Evolutionary conservation across 2,329 filamentous ascomycete genomes (phyloP).

Genomic region (Diaporthe amygdali): DNA sequence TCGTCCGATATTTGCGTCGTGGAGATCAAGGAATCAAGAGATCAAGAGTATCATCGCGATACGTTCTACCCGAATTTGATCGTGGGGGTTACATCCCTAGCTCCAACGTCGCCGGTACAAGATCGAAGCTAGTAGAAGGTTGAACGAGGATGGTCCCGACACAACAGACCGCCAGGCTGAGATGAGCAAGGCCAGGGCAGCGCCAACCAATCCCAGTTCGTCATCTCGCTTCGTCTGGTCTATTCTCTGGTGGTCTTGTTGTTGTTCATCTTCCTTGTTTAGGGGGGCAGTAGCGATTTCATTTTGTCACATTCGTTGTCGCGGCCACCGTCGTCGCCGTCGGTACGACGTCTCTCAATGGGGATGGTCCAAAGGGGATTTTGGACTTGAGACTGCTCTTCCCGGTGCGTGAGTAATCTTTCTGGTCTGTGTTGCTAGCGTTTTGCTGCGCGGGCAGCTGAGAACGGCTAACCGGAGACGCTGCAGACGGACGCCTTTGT

Average conservation of each 20-base stretch:
- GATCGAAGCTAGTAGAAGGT: constrained; percentile 13
- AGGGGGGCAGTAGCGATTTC: background rate
- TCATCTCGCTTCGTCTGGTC: background rate
- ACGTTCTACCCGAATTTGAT: background rate
- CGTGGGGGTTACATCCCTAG: constrained; percentile 10
- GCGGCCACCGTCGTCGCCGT: background rate
- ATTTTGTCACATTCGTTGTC: background rate
- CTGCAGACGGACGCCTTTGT: background rate
- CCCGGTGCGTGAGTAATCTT: background rate
- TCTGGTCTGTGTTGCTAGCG: background rate
- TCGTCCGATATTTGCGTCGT: background rate
- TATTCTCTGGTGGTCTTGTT: background rate
- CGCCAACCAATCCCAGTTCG: background rate
- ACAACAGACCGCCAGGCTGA: background rate
- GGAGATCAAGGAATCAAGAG: background rate
- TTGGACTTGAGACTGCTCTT: background rate
- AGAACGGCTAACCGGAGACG: background rate
- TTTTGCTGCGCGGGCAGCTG: background rate
- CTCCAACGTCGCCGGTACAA: constrained; percentile 16
- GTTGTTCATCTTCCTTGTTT: background rate
- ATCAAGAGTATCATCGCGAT: background rate
- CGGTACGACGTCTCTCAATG: background rate
- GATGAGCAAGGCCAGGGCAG: constrained; percentile 3
- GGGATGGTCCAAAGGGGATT: background rate
- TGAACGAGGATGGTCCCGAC: constrained; percentile 21